A percentile compares a stretch with the other conserved stretches of the same genome.
Conservation (phyloP, 305 asterid species). For the Stenogyne calaminthoides region DNA sequence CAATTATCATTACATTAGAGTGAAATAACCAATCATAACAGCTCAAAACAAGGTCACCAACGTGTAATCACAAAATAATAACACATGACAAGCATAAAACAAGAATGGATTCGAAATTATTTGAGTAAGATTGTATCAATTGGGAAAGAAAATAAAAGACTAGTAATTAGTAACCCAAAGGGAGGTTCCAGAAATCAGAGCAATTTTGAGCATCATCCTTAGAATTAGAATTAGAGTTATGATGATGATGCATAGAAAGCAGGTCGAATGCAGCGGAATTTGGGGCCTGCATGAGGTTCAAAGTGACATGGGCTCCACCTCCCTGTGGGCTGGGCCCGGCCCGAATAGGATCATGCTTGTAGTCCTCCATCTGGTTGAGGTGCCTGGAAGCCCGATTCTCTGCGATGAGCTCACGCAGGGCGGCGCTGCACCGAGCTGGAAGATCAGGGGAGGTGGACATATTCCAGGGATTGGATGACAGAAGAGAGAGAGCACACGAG, state of each 20-base stretch:
- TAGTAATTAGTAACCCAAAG: constrained; percentile 28
- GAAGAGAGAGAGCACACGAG: constrained; percentile 78
- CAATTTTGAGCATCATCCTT: constrained; percentile 33
- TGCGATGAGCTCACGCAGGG: constrained; percentile 61
- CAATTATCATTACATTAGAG: too few species aligned
- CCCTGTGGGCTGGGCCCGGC: constrained; percentile 11
- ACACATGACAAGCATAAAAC: not conserved
- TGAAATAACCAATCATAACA: too few species aligned
- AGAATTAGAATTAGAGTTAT: constrained; percentile 7
- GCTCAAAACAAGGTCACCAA: too few species aligned
- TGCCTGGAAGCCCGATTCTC: constrained; percentile 58
- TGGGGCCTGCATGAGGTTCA: constrained; percentile 59
- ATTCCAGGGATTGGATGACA: constrained; percentile 53
- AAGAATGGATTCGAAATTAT: not conserved
- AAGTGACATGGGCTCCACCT: constrained; percentile 37
- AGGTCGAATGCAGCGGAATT: constrained; percentile 40
- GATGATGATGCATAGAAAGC: constrained; percentile 22
- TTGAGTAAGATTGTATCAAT: not conserved
- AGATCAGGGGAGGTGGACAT: constrained; percentile 38
- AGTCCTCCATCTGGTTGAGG: not conserved
- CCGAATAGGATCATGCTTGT: constrained; percentile 2
- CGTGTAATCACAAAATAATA: too few species aligned
- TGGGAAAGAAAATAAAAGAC: not conserved
- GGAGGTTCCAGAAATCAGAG: constrained; percentile 43
- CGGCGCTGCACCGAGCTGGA: constrained; percentile 54